Evolutionary conservation across 2,329 filamentous ascomycete genomes (phyloP), one percentile per base, ranked within the genome.

Genomic region (Rachicladosporium sp.): DNA sequence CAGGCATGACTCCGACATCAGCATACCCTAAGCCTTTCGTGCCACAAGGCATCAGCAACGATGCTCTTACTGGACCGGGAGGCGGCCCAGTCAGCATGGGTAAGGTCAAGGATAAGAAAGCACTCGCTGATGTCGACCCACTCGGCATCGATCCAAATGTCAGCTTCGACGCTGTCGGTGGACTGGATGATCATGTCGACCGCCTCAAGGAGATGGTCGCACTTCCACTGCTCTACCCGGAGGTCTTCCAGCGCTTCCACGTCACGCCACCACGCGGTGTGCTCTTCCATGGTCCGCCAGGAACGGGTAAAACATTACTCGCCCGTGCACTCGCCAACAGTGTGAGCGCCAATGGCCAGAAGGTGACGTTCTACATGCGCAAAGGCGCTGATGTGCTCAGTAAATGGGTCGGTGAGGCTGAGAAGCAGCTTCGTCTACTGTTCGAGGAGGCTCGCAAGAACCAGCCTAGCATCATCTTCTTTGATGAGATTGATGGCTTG

Each of bases 191-290:
- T 29, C 89, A 96, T 57, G 95, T 98, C 56, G 87, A 95, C 56
- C 86, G 95, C 60, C 71, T 98, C 46, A 96, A 98, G 62, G 91
- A 98, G 64, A 98, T 98, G 91, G 89, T 98, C 11, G 83, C 89
- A 49, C 72, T 98, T 44, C 91, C 91, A 2, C 67, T 98, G 13
- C 73, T 96, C 4, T 98, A 98, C 55, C 91, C 91, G 0, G 91
- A 98, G 60, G 78, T 96, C 32, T 98, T 96, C 60, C 72, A 80
- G 47, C 80, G 79, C 46, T 93, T 96, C 60, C 81, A 93, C 49
- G 86, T 96, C 43, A 94, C 88, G 2, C 91, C 91, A 8, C 91
- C 91, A 9, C 78, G 93, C 38, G 91, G 91, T 59, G 93, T 98
- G 2, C 64, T 98, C 43, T 98, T 98, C 62, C 91, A 98, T 58